Base-by-base conservation (phyloP, 257 asterid genomes). In the Solanum appendiculatum region DNA sequence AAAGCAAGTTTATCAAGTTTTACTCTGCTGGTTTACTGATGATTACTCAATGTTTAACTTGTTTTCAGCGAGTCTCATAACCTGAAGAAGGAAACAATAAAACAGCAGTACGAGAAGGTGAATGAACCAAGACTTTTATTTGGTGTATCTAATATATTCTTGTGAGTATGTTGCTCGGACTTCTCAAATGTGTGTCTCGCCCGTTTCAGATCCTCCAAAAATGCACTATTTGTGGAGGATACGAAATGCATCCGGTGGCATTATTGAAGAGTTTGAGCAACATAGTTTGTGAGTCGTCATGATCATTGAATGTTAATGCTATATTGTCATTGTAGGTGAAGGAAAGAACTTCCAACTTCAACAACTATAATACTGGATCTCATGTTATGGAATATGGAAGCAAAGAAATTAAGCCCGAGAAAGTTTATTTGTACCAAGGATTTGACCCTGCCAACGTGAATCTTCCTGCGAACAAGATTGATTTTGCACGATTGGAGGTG, bases 311-410 rank as follows among this genome's bases (percentile, higher is more conserved):
- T 66, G 13, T 5, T 20, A 25, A 66, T 66, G 37, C 11, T 33
- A 15, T 37, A 23, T 40, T 44, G 18, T 82, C n/a, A 4, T 9
- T 91, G 87, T 74, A 96, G 98, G 99, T 97, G 72, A 94, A 92
- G 89, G 94, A 87, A n/a, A 93, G 99, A 58, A 94, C 99, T 7
- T 95, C 99, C 9, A 91, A 95, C 89, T 87, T 86, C 91, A 86
- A 92, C 82, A 90, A 93, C 4, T 95, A 92, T 31, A 90, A 70
- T 33, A 58, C 87, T 3, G 99, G 99, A 85, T 97, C 99, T 68
- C 99, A 97, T 74, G 99, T 97, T 12, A 95, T 94, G 99, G 96
- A 95, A 46, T 97, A 95, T 20, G 99, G 99, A 23, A 94, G 89
- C 91, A 91, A 86, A 90, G 88, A 89, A 84, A 89, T 95, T 82